Evolutionary conservation across 2,329 filamentous ascomycete species (phyloP).

Genomic region (Penicillium polonicum): DNA sequence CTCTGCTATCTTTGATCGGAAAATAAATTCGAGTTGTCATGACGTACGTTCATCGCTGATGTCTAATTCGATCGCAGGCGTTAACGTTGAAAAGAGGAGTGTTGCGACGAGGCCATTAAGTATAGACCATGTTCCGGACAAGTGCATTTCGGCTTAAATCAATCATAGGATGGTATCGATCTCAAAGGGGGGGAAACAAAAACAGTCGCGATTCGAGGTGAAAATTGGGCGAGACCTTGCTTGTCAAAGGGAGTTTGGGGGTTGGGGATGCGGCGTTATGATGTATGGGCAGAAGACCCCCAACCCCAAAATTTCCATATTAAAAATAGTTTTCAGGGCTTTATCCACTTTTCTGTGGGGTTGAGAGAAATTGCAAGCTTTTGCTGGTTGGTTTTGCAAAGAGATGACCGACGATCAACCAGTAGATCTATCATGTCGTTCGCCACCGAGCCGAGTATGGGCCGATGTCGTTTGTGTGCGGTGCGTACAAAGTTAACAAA

Average conservation of each 20-base stretch:
- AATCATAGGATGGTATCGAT: slow-evolving; percentile 8
- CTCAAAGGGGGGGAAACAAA: not conserved
- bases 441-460: slow-evolving; percentile 1
- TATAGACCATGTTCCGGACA: slow-evolving; percentile 11
- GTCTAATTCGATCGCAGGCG: slow-evolving; percentile 23
- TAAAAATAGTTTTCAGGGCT: slow-evolving; percentile 12
- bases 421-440: slow-evolving; percentile 4
- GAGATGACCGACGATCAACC: slow-evolving; percentile 5
- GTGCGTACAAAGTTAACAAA: not conserved
- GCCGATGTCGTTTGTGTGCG: not conserved
- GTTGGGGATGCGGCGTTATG: slow-evolving; percentile 5
- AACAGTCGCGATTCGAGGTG: not conserved
- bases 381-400: not conserved
- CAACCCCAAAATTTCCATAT: not conserved
- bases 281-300: slow-evolving; percentile 3
- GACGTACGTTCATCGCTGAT: slow-evolving; percentile 25
- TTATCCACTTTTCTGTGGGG: slow-evolving; percentile 9
- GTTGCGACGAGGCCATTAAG: slow-evolving; percentile 6
- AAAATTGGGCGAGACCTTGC: not conserved
- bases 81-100: slow-evolving; percentile 6
- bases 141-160: slow-evolving; percentile 6
- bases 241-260: slow-evolving; percentile 1
- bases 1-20: not conserved
- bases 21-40: not conserved
- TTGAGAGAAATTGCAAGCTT: slow-evolving; percentile 8